Base-by-base conservation (phyloP, 1,284 basidiomycete genomes). In the Heterobasidion annosum region DNA sequence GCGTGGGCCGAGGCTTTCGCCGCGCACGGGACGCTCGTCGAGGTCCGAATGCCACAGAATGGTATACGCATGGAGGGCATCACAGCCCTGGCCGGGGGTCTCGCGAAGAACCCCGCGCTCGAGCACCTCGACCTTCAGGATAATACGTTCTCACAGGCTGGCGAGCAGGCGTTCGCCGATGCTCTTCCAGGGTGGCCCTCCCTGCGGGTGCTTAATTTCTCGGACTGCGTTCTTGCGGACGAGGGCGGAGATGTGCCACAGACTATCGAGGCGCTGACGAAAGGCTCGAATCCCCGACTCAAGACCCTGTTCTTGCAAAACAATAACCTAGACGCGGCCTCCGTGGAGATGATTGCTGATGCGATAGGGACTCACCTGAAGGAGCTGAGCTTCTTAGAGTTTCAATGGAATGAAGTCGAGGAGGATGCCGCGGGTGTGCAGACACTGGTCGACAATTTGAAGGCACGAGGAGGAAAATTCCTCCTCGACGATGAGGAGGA, bases 11-110 rank as follows among this genome's bases (percentile, higher is more conserved):
- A 84, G 49, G 95, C 95, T 1, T 97, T 96, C 62, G 83, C 83
- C 7, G 90, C 84, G 42, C 94, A 98, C 66, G 84, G 82, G 4
- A 82, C 81, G 9, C 78, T 99, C 25, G 75, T 76, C 50, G 93
- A 98, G 64, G 88, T 99, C 40, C 81, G 89, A 61, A 88, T 99
- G 85, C 91, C 91, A 43, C 95, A 99, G 75, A 98, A 99, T 65
- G 97, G 95, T 2, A 98, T 99, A 64, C 80, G 95, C 60, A 93
- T 93, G 87, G 87, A 89, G 59, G 96, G 97, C 7, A 90, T 98
- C 64, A 80, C 80, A n/a, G 81, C 83, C 13, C 81, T 99, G 47
- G 90, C 89, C 19, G 66, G 72, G 34, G 96, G 94, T 2, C 72
- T 99, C 46, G 69, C 84, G 13, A 75, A 83, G 54, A 91, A 89